Conservation (phyloP, 116 monocot genomes). For the Papilionanthe hybrid region DNA sequence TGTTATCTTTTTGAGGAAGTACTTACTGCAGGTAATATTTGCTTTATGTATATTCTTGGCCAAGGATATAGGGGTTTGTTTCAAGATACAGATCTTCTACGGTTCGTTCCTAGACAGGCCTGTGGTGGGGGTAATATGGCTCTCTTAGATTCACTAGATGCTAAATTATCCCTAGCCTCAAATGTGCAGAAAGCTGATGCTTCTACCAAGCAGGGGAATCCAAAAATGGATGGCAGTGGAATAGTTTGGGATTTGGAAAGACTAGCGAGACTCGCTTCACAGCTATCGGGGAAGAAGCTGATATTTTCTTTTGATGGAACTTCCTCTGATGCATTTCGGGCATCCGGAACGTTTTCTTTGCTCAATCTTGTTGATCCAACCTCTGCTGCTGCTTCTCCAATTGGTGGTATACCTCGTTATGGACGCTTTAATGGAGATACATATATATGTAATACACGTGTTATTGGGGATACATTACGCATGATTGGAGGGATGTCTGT, state of each 20-base stretch:
- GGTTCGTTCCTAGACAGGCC: slow-evolving; percentile 90
- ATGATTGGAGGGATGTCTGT: slow-evolving; percentile 92
- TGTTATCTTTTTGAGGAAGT: slow-evolving; percentile 99
- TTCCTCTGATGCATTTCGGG: slow-evolving; percentile 65
- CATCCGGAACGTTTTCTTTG: slow-evolving; percentile 84
- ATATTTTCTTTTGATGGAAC: slow-evolving; percentile 99
- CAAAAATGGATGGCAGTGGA: slow-evolving; percentile 72
- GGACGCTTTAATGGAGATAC: slow-evolving; percentile 90
- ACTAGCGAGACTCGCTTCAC: slow-evolving; percentile 63
- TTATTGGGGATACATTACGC: slow-evolving; percentile 88
- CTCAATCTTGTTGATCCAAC: slow-evolving; percentile 96
- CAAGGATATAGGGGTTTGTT: slow-evolving; percentile 92
- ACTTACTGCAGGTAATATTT: slow-evolving; percentile 83
- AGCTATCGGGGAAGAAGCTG: slow-evolving; percentile 88
- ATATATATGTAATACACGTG: slow-evolving; percentile 71
- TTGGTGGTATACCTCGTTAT: slow-evolving; percentile 99
- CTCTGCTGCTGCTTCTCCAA: slow-evolving; percentile 97
- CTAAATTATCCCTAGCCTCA: slow-evolving; percentile 54
- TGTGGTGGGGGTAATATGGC: slow-evolving; percentile 97
- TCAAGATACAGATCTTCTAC: slow-evolving; percentile 91
- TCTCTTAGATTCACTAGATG: slow-evolving; percentile 88
- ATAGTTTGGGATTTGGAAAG: slow-evolving; percentile 97
- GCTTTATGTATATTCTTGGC: slow-evolving; percentile 98
- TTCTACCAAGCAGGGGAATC: slow-evolving; percentile 54
- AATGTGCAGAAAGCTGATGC: slow-evolving; percentile 53